A percentile compares a stretch with the other conserved stretches of the same genome.
These are phyloP conservation scores for Eragrostis tef DNA, from an alignment of 202 grass and related monocot species.

Conservation along the genomic window DNA sequence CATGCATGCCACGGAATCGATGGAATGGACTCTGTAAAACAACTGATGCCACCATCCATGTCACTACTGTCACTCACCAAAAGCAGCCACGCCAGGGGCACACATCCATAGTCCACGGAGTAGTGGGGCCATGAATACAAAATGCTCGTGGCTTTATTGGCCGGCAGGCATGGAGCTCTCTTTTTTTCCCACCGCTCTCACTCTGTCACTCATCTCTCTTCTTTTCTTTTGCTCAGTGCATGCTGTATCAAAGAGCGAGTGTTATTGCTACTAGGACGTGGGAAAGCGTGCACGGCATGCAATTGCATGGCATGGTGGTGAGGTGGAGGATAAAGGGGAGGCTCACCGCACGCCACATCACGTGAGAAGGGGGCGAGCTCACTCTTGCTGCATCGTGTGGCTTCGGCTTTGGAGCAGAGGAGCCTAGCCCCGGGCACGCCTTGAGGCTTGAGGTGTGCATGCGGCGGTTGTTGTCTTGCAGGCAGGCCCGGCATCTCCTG, in stretches of 20 bases:
- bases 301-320: not conserved
- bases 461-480: constrained; percentile 29
- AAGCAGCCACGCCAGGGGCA: constrained; percentile 8
- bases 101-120: not conserved
- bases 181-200: not conserved
- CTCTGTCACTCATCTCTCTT: not conserved
- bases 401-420: not conserved
- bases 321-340: not conserved
- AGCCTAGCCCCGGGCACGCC: not conserved
- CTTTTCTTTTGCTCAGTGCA: not conserved
- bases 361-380: not conserved
- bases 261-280: not conserved
- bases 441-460: not conserved
- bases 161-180: constrained; percentile 22
- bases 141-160: constrained; percentile 45
- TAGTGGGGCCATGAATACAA: constrained; percentile 38
- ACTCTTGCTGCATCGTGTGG: too few relatives aligned
- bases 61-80: not conserved
- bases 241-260: not conserved
- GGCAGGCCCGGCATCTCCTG: not conserved
- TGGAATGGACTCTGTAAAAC: not conserved
- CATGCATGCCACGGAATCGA: not conserved
- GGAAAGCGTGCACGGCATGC: constrained; percentile 2
- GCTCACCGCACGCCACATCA: not conserved
- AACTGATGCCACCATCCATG: not conserved